Evolutionary conservation across 805 yeast species (phyloP), one percentile per base, ranked within the genome.

Genomic region (Isabelozyma rhagii): DNA sequence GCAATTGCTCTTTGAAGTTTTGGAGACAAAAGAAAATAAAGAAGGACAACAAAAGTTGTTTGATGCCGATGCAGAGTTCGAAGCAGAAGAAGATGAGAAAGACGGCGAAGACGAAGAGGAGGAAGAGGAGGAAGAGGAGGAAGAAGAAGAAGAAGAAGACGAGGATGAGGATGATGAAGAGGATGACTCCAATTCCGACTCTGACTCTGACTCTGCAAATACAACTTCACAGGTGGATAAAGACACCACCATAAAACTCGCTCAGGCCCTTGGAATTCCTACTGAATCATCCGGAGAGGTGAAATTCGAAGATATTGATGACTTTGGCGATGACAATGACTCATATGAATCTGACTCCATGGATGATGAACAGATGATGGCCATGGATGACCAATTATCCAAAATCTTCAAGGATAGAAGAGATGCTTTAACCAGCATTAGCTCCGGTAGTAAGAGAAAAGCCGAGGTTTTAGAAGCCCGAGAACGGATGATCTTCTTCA

Each of bases 351-450:
- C 75, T 0, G 76, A 71, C 41, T 84, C 93, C 0, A 89, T 91
- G 96, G 96, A 92, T 52, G 97, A 92, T 66, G 97, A 92, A 59
- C 91, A 91, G 64, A 93, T 93, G 98, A 83, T 91, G 85, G 96
- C 92, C 17, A 80, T 93, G 58, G 98, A 93, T 63, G 87, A 78
- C 18, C 94, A 90, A 52, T 72, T 93, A 29, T 81, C 97, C 0
- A 79, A 78, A 47, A 93, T 93, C 48, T 93, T 93, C 77, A 82
- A 86, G 60, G 93, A 90, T 59, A 81, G 97, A 58, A 82, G 84
- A 56, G 83, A 81, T 52, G 87, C 88, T 0, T 66, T 89, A 47
- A 67, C 81, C 8, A 63, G 62, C 7, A 56, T 72, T 25, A 71
- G 72, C 31, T 69, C 80, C 3, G 91, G 91, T 34, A 87, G 76